Evolutionary conservation across 768 basidiomycete species (phyloP).

Genomic region (Daedaleopsis sinensis): DNA sequence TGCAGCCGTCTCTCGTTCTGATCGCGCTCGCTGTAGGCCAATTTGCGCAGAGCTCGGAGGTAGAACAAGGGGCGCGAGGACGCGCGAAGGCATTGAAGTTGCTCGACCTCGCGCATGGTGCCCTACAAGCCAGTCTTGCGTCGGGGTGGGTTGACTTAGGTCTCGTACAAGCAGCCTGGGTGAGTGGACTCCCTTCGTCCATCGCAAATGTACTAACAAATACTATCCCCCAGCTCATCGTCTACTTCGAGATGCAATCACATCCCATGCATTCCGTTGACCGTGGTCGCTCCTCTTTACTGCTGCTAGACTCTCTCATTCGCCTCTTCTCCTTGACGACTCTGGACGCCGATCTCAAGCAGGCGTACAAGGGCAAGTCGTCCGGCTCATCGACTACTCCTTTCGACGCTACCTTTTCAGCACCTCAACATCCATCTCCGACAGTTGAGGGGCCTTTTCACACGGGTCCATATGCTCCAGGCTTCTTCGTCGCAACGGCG

Average conservation of each 20-base stretch:
- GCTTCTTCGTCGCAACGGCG: not conserved
- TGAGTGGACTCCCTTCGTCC: slow-evolving; percentile 26
- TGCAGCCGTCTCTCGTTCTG: slow-evolving; percentile 70
- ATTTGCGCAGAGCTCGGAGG: slow-evolving; percentile 71
- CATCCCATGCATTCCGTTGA: slow-evolving; percentile 60
- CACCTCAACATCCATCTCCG: no score
- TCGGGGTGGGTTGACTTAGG: slow-evolving; percentile 74
- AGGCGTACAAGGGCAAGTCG: slow-evolving; percentile 41
- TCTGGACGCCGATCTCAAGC: slow-evolving; percentile 50
- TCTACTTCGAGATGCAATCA: slow-evolving; percentile 71
- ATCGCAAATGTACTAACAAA: not conserved
- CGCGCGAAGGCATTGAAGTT: slow-evolving; percentile 60
- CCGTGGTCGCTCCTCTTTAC: slow-evolving; percentile 57
- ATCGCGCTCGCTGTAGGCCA: slow-evolving; percentile 68
- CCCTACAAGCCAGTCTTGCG: slow-evolving; percentile 71
- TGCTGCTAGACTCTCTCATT: slow-evolving; percentile 69
- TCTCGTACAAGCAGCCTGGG: slow-evolving; percentile 72
- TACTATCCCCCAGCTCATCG: slow-evolving; percentile 50
- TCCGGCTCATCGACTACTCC: slow-evolving; percentile 39
- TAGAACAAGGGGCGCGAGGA: slow-evolving; percentile 47
- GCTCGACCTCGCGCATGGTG: slow-evolving; percentile 66
- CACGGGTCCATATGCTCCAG: no score
- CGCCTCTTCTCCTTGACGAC: slow-evolving; percentile 56
- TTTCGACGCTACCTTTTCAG: slow-evolving; percentile 30
- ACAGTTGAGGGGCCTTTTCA: no score